Evolutionary conservation across 208 protist genomes (phyloP).

Genomic region (Leishmania braziliensis): DNA sequence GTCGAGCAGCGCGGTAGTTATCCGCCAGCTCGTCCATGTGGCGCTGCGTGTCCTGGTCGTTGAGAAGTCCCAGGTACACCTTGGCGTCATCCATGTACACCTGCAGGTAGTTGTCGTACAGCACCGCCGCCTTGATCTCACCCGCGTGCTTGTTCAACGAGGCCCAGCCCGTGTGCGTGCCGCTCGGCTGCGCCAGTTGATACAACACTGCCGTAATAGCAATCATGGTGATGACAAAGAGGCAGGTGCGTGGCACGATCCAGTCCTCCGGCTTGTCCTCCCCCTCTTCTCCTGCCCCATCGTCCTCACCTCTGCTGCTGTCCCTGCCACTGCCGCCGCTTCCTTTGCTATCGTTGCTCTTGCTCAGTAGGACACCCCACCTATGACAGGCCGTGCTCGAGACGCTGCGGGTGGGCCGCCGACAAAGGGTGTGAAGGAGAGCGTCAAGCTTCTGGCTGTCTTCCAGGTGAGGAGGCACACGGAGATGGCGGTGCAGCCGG

Average conservation of each 20-base stretch:
- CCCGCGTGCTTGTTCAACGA: constrained; percentile 47
- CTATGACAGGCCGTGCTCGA: background rate
- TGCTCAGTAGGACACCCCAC: background rate
- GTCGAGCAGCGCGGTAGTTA: constrained; percentile 31
- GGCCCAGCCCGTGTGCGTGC: constrained; percentile 51
- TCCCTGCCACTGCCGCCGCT: constrained; percentile 14
- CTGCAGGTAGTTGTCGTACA: constrained; percentile 69
- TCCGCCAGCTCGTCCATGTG: constrained; percentile 46
- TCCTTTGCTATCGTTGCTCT: constrained; percentile 2
- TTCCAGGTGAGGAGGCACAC: background rate
- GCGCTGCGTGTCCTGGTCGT: constrained; percentile 66
- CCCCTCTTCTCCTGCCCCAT: constrained; percentile 23
- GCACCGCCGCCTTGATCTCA: constrained; percentile 37
- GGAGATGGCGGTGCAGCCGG: background rate
- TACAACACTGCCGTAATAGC: constrained; percentile 53
- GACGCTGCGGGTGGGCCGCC: background rate
- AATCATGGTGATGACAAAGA: constrained; percentile 66
- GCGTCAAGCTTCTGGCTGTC: background rate
- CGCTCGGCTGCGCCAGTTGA: constrained; percentile 41
- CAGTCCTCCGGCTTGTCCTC: constrained; percentile 52
- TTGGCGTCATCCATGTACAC: constrained; percentile 58
- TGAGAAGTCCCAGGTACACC: constrained; percentile 54
- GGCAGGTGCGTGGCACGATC: constrained; percentile 55
- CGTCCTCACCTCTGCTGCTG: constrained; percentile 15
- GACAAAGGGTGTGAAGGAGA: constrained; percentile 3